A percentile compares a stretch with the other conserved stretches of the same genome.
Conservation (phyloP, 768 basidiomycete species). For the Calvatia gigantea region DNA sequence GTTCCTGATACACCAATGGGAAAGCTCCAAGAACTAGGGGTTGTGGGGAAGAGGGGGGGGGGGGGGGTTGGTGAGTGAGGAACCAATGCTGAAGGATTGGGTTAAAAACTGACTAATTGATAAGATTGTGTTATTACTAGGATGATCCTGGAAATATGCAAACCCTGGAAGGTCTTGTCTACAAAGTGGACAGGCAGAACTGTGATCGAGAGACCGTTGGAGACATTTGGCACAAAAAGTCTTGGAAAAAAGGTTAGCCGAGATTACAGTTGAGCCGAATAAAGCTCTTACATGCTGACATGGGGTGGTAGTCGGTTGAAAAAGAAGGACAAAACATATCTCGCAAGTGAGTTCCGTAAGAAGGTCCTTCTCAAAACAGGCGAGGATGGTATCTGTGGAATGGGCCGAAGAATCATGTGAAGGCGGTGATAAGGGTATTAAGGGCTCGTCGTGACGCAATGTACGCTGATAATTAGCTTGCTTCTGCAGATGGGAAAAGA, state of each 20-base stretch:
- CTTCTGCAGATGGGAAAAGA: constrained; percentile 34
- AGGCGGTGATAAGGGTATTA: constrained; percentile 20
- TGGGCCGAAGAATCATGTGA: constrained; percentile 15
- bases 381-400: constrained; percentile 23
- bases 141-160: constrained; percentile 77
- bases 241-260: constrained; percentile 35
- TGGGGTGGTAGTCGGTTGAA: constrained; percentile 87
- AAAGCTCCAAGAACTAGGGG: constrained; percentile 66
- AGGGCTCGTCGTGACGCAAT: constrained; percentile 27
- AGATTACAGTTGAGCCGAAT: constrained; percentile 9
- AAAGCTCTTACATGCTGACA: constrained; percentile 83
- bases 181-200: constrained; percentile 79
- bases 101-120: constrained; percentile 53
- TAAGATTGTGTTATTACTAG: constrained; percentile 68
- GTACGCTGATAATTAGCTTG: constrained; percentile 27
- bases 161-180: constrained; percentile 73
- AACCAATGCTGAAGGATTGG: not conserved
- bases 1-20: constrained; percentile 56
- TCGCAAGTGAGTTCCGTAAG: constrained; percentile 79
- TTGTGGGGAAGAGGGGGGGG: too few species aligned
- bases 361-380: constrained; percentile 57
- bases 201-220: constrained; percentile 88
- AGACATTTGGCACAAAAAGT: constrained; percentile 91
- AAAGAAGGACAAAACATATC: constrained; percentile 83
- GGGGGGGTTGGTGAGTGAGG: constrained; percentile 10